These are phyloP conservation scores for Pachysandra terminalis DNA, from an alignment of 164 flowering plant genomes.

Conservation along the genomic window DNA sequence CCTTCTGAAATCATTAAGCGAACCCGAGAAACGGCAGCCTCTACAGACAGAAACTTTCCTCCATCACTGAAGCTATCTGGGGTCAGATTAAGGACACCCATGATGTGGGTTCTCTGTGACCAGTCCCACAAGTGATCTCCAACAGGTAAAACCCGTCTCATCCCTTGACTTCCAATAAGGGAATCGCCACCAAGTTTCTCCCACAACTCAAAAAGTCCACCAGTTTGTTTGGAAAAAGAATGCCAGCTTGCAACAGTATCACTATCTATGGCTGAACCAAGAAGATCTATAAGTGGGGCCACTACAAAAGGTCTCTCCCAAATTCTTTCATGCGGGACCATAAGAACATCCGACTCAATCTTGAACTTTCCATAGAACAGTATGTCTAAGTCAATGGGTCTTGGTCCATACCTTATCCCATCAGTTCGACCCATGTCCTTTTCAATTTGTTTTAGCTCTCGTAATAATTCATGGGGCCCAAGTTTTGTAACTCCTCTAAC, in stretches of 20 bases:
- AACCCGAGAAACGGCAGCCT: constrained; percentile 69
- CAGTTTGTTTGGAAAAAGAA: constrained; percentile 42
- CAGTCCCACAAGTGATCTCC: constrained; percentile 73
- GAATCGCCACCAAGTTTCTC: constrained; percentile 78
- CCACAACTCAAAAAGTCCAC: constrained; percentile 73
- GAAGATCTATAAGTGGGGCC: constrained; percentile 83
- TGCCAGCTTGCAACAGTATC: constrained; percentile 80
- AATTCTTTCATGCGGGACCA: constrained; percentile 86
- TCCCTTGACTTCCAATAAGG: constrained; percentile 66
- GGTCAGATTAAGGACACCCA: constrained; percentile 88
- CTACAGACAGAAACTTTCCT: constrained; percentile 66
- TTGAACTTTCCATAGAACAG: constrained; percentile 77
- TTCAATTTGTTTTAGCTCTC: constrained; percentile 76
- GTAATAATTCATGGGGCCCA: constrained; percentile 70
- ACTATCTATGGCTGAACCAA: constrained; percentile 58
- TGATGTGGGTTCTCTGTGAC: constrained; percentile 70
- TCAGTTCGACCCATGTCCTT: constrained; percentile 74
- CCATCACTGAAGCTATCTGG: constrained; percentile 98
- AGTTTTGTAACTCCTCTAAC: constrained; percentile 73
- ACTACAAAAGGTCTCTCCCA: constrained; percentile 96
- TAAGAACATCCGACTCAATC: constrained; percentile 61
- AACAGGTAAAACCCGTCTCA: constrained; percentile 74
- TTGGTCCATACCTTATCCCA: constrained; percentile 92
- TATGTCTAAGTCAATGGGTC: constrained; percentile 91
- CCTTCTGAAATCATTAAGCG: constrained; percentile 70